These are phyloP conservation scores for Cytidiella melzeri DNA, from an alignment of 768 basidiomycete genomes.

Conservation along the genomic window DNA sequence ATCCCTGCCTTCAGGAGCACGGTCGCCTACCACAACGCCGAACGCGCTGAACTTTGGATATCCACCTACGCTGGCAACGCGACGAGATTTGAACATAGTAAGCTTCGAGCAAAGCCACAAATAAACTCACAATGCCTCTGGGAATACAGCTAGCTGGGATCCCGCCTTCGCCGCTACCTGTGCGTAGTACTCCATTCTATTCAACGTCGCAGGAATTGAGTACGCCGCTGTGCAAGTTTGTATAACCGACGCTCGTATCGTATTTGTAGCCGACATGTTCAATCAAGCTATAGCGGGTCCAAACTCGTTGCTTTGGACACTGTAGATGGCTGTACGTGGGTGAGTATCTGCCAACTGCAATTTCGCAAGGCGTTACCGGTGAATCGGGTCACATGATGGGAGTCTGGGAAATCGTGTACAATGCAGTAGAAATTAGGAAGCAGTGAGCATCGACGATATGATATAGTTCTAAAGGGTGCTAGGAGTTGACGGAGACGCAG, in stretches of 20 bases:
- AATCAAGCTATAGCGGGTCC: too few species aligned
- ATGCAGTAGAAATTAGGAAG: background rate
- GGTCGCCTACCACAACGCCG: conserved; percentile 44
- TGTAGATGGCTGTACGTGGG: too few species aligned
- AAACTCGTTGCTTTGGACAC: too few species aligned
- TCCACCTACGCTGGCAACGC: conserved; percentile 41
- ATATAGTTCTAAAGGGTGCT: conserved; percentile 14
- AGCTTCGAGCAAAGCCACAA: background rate
- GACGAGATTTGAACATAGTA: background rate
- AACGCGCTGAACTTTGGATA: conserved; percentile 57
- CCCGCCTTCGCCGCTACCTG: conserved; percentile 41
- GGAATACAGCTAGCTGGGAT: conserved; percentile 47
- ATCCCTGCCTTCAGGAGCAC: conserved; percentile 45
- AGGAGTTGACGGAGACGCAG: conserved; percentile 9
- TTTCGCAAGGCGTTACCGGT: too few species aligned
- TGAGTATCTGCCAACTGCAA: too few species aligned
- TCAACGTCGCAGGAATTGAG: conserved; percentile 38
- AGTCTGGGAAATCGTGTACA: background rate
- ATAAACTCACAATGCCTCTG: conserved; percentile 47
- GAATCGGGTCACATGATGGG: conserved; percentile 7
- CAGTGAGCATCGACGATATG: background rate
- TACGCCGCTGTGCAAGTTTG: conserved; percentile 45
- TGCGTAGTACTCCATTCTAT: conserved; percentile 42
- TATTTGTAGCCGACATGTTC: conserved; percentile 18
- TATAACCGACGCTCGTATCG: conserved; percentile 44